phyloP scores from a whole-genome alignment of 306 rosid species.

The Elaeagnus macrophylla region DNA sequence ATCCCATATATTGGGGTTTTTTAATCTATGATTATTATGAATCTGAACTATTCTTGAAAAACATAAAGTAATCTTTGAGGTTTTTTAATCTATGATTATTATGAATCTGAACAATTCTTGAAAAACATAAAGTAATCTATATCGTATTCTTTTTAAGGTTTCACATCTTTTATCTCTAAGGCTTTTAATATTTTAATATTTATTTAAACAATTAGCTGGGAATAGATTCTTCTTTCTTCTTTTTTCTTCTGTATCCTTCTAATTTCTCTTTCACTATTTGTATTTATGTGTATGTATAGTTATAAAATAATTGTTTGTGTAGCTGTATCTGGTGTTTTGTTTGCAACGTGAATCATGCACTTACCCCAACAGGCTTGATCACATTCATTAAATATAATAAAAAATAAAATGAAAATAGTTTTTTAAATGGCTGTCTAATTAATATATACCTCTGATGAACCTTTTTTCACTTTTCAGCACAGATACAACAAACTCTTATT shows the following conservation, averaged over 20 bases:
- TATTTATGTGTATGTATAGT: not conserved
- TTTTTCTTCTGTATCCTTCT: too few relatives aligned
- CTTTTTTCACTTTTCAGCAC: slow-evolving; percentile 21
- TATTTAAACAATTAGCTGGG: slow-evolving; percentile 16
- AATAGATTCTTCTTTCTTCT: not conserved
- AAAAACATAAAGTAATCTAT: slow-evolving; percentile 21
- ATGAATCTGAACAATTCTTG: too few relatives aligned
- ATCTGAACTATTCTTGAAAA: not conserved
- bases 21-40: too few relatives aligned
- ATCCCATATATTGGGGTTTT: too few relatives aligned
- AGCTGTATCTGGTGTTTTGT: slow-evolving; percentile 7
- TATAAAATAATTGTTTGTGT: slow-evolving; percentile 7
- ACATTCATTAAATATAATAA: slow-evolving; percentile 26
- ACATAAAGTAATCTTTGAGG: slow-evolving; percentile 20
- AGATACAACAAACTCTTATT: slow-evolving; percentile 13
- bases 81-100: too few relatives aligned
- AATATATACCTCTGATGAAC: slow-evolving; percentile 16
- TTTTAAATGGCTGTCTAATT: not conserved
- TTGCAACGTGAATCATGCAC: slow-evolving; percentile 27
- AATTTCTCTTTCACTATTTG: not conserved
- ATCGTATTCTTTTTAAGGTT: slow-evolving; percentile 39
- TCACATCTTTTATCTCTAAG: slow-evolving; percentile 14
- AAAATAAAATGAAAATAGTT: slow-evolving; percentile 22
- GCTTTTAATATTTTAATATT: slow-evolving; percentile 25
- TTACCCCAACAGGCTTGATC: slow-evolving; percentile 26